phyloP scores from a whole-genome alignment of 1,139 yeast species.

The Blastobotrys serpentis region DNA sequence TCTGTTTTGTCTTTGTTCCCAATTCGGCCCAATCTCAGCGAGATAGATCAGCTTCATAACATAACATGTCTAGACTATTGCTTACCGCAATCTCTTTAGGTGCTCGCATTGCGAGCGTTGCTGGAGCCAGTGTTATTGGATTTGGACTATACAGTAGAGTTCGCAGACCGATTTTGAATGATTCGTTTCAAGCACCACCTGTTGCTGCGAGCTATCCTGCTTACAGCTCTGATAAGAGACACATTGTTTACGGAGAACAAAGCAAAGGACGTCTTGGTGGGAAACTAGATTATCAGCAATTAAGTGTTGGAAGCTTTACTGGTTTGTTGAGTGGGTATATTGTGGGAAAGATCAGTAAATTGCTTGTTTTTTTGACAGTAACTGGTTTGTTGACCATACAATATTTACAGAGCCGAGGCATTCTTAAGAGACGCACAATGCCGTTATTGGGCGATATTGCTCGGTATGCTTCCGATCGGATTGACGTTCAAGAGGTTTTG shows the following conservation, averaged over 20 bases:
- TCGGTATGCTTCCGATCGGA: constrained; percentile 46
- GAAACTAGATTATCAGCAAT: constrained; percentile 57
- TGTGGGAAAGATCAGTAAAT: constrained; percentile 62
- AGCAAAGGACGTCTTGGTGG: constrained; percentile 39
- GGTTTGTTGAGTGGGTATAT: constrained; percentile 64
- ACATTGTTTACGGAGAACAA: constrained; percentile 8
- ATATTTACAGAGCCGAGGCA: constrained; percentile 59
- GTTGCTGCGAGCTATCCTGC: constrained; percentile 6
- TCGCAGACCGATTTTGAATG: constrained; percentile 13
- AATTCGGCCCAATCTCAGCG: constrained; percentile 3
- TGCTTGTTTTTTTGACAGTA: constrained; percentile 54
- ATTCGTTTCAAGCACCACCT: constrained; percentile 11
- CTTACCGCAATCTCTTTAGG: constrained; percentile 2
- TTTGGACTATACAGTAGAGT: constrained; percentile 1
- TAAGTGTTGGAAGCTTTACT: constrained; percentile 65
- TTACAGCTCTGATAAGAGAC: constrained; percentile 10
- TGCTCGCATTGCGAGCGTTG: neutral
- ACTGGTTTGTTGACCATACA: constrained; percentile 53
- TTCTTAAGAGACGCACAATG: constrained; percentile 49
- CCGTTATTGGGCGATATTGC: constrained; percentile 46
- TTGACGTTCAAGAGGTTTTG: constrained; percentile 53
- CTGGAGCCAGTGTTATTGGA: constrained; percentile 5
- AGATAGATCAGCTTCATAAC: too few species aligned
- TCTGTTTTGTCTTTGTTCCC: neutral
- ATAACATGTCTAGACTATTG: constrained; percentile 7